These are phyloP conservation scores for Trichosporon faecale DNA, from an alignment of 1,284 basidiomycete genomes.

Conservation along the genomic window DNA sequence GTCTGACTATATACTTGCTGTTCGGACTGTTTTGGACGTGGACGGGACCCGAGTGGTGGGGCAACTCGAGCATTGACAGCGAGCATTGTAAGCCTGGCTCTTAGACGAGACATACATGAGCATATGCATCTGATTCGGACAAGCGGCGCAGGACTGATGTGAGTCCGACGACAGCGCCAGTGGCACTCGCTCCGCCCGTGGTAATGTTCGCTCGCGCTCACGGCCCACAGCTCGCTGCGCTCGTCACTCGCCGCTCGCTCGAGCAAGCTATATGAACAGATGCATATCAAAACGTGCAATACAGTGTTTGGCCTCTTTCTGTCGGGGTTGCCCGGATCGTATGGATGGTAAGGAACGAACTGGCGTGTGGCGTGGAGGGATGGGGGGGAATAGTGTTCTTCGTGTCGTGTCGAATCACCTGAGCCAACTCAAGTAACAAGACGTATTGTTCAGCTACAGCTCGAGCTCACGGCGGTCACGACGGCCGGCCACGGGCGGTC, in stretches of 20 bases:
- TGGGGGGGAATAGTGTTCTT: background rate
- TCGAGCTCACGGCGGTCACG: background rate
- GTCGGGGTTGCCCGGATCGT: background rate
- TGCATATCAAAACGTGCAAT: conserved; percentile 12
- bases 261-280: conserved; percentile 2
- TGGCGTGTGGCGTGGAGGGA: background rate
- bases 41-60: conserved; percentile 49
- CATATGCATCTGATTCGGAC: no score
- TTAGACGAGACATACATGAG: conserved; percentile 14
- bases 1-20: conserved; percentile 53
- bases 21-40: conserved; percentile 44
- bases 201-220: no score
- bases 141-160: no score
- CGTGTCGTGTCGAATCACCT: no score
- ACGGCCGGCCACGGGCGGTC: no score
- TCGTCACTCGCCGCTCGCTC: background rate
- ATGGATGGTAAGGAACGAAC: conserved; percentile 4
- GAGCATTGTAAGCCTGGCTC: conserved; percentile 51
- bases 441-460: background rate
- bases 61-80: conserved; percentile 45
- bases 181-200: no score
- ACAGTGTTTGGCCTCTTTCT: conserved; percentile 4
- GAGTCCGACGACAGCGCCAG: no score
- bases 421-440: no score
- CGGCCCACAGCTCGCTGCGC: background rate